Conservation (phyloP, 2,329 filamentous ascomycete species). For the Scytalidium lignicola region DNA sequence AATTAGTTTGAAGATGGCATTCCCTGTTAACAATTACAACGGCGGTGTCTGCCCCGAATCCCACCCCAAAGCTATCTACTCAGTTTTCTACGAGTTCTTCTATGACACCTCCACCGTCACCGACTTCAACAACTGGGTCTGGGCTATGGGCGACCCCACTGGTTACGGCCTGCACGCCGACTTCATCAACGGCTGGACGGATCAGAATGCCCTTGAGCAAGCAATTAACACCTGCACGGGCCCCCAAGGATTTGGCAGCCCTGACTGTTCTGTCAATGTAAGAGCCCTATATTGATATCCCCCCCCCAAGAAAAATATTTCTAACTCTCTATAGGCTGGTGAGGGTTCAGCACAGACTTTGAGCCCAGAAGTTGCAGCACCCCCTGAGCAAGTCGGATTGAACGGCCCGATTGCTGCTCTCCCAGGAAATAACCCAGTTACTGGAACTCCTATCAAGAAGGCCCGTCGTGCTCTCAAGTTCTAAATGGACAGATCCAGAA, state of each 20-base stretch:
- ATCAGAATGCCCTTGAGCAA: conserved; percentile 3
- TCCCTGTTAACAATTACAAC: conserved; percentile 5
- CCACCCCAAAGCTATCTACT: conserved; percentile 10
- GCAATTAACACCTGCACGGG: conserved; percentile 8
- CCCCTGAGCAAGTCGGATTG: conserved; percentile 7
- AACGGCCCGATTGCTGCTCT: conserved; percentile 7
- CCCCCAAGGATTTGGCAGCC: neutral
- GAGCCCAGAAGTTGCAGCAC: conserved; percentile 2
- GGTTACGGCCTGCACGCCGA: conserved; percentile 12
- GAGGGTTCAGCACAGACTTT: neutral
- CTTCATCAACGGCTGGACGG: conserved; percentile 14
- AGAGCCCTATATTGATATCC: neutral
- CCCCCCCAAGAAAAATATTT: neutral
- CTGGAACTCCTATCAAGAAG: no score
- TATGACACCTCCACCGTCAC: conserved; percentile 6
- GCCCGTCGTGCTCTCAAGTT: no score
- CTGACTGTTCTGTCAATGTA: conserved; percentile 4
- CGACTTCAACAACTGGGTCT: conserved; percentile 8
- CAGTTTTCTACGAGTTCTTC: conserved; percentile 12
- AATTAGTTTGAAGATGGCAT: conserved; percentile 2
- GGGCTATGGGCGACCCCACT: conserved; percentile 11
- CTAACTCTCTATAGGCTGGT: neutral
- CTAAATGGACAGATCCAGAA: no score
- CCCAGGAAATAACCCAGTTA: conserved; percentile 9
- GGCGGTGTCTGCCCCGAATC: conserved; percentile 13